phyloP scores from a whole-genome alignment of 352 stramenopile genomes.

The Phytophthora niederhauseri region DNA sequence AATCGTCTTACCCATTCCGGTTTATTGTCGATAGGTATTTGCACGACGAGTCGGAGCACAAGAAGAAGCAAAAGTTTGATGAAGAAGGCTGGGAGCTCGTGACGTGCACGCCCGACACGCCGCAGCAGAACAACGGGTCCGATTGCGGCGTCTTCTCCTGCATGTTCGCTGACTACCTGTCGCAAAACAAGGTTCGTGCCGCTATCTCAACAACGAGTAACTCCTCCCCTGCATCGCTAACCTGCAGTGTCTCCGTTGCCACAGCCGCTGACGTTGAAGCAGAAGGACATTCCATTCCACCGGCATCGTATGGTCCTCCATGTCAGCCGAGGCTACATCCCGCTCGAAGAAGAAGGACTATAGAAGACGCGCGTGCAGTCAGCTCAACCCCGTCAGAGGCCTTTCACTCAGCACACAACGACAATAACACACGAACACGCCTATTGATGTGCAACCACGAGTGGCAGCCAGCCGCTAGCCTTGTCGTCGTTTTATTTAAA shows the following conservation, averaged over 20 bases:
- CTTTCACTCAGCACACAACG: neutral
- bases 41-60: slow-evolving; percentile 84
- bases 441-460: slow-evolving; percentile 1
- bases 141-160: slow-evolving; percentile 89
- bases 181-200: slow-evolving; percentile 58
- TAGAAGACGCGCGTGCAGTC: slow-evolving; percentile 24
- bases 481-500: slow-evolving; percentile 28
- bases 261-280: slow-evolving; percentile 68
- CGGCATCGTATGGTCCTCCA: slow-evolving; percentile 83
- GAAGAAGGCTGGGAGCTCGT: slow-evolving; percentile 71
- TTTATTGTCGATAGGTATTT: slow-evolving; percentile 57
- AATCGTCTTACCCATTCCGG: neutral
- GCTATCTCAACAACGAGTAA: neutral
- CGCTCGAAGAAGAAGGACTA: slow-evolving; percentile 67
- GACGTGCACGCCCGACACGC: slow-evolving; percentile 57
- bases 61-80: slow-evolving; percentile 78
- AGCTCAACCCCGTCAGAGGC: neutral
- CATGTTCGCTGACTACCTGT: slow-evolving; percentile 87
- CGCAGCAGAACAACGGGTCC: slow-evolving; percentile 81
- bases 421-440: slow-evolving; percentile 6
- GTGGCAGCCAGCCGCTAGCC: neutral
- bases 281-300: slow-evolving; percentile 88
- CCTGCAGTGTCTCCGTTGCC: neutral
- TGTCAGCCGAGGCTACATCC: slow-evolving; percentile 66
- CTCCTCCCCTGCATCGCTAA: neutral